Percentiles rank a stretch among this genome's conserved stretches.
These are phyloP conservation scores for Hymenoscyphus occultus DNA, from an alignment of 2,329 filamentous ascomycete species.

Conservation along the genomic window DNA sequence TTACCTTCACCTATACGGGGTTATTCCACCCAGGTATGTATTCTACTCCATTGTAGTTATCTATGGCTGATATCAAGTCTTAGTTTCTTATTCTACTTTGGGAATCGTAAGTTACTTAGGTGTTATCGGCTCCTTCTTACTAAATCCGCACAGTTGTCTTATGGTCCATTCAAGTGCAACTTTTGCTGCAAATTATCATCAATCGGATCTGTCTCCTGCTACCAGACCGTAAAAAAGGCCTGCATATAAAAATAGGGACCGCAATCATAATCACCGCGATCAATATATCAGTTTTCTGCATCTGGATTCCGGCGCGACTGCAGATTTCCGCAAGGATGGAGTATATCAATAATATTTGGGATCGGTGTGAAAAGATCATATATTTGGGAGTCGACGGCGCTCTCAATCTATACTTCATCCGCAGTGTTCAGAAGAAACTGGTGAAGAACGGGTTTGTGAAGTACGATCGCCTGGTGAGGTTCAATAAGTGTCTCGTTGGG, in stretches of 20 bases:
- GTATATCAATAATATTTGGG: slow-evolving; percentile 49
- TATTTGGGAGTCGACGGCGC: slow-evolving; percentile 49
- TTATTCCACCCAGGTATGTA: slow-evolving; percentile 36
- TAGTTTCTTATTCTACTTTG: slow-evolving; percentile 29
- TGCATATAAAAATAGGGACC: slow-evolving; percentile 41
- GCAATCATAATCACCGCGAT: slow-evolving; percentile 44
- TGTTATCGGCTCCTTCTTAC: neutral
- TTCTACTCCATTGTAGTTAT: neutral
- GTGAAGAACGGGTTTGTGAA: slow-evolving; percentile 41
- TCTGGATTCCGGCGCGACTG: slow-evolving; percentile 52
- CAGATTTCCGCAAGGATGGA: slow-evolving; percentile 43
- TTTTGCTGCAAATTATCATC: slow-evolving; percentile 54
- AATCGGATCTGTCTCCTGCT: slow-evolving; percentile 51
- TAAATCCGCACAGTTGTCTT: slow-evolving; percentile 22
- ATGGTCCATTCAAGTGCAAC: slow-evolving; percentile 44
- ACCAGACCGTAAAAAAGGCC: slow-evolving; percentile 40
- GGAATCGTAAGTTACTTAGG: slow-evolving; percentile 20
- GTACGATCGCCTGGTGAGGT: slow-evolving; percentile 40
- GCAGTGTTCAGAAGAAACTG: slow-evolving; percentile 39
- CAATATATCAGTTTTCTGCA: slow-evolving; percentile 52
- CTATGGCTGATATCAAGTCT: slow-evolving; percentile 1
- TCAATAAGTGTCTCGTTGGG: slow-evolving; percentile 42
- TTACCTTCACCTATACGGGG: slow-evolving; percentile 41
- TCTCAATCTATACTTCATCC: slow-evolving; percentile 53
- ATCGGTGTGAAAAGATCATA: slow-evolving; percentile 50